A percentile compares a stretch with the other conserved stretches of the same genome.
Conservation (phyloP, 306 rosid genomes). For the Cicer arietinum region DNA sequence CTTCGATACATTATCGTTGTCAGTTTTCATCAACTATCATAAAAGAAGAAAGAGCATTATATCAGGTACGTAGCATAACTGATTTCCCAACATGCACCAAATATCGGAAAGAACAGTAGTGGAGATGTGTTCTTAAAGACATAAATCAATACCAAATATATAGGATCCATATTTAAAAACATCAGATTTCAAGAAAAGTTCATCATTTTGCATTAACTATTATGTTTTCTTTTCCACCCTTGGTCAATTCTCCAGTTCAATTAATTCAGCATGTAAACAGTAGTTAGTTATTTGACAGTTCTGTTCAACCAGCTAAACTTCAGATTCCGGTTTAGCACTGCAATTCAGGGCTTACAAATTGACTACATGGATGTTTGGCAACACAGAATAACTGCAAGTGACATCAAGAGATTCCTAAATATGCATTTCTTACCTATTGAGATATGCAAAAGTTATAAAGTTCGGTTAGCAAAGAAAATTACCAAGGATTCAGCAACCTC, state of each 20-base stretch:
- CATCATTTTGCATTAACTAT: neutral
- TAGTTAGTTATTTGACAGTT: slow-evolving; percentile 1
- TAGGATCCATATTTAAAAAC: slow-evolving; percentile 17
- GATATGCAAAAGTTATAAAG: neutral
- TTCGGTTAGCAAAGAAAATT: slow-evolving; percentile 38
- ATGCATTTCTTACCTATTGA: slow-evolving; percentile 7
- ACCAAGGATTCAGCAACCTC: slow-evolving; percentile 78
- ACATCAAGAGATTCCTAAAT: slow-evolving; percentile 6
- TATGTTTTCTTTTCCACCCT: neutral
- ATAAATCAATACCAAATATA: slow-evolving; percentile 3
- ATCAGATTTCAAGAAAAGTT: slow-evolving; percentile 23
- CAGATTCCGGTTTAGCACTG: neutral
- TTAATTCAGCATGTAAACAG: slow-evolving; percentile 12
- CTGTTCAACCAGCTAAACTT: slow-evolving; percentile 16
- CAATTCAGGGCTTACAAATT: slow-evolving; percentile 23
- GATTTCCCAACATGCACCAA: slow-evolving; percentile 17
- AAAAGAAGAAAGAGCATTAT: slow-evolving; percentile 39
- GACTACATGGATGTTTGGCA: slow-evolving; percentile 13
- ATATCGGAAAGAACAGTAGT: slow-evolving; percentile 16
- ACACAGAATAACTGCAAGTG: neutral
- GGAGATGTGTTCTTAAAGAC: neutral
- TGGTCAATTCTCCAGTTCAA: slow-evolving; percentile 4
- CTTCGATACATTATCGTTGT: slow-evolving; percentile 55
- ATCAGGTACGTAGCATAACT: slow-evolving; percentile 33
- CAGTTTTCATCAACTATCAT: slow-evolving; percentile 61